phyloP scores from a whole-genome alignment of 2,329 filamentous ascomycete genomes.

The Scytalidium lignicola region DNA sequence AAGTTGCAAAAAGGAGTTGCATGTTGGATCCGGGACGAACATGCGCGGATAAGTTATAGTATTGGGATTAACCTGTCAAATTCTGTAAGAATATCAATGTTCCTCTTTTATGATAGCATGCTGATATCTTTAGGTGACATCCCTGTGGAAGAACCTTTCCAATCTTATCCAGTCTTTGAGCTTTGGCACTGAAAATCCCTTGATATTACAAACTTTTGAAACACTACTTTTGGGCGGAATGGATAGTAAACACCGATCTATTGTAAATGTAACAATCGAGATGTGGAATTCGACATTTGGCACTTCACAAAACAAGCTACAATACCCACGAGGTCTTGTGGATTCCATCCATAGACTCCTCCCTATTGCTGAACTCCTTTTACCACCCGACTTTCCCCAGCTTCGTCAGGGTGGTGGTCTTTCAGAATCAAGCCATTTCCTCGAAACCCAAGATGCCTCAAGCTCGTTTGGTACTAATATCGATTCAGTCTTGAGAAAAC shows the following conservation, averaged over 20 bases:
- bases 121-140: slow-evolving; percentile 37
- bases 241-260: slow-evolving; percentile 50
- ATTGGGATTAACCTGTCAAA: slow-evolving; percentile 36
- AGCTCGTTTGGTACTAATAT: slow-evolving; percentile 8
- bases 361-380: slow-evolving; percentile 44
- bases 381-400: slow-evolving; percentile 38
- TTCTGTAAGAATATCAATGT: slow-evolving; percentile 35
- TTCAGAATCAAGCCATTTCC: slow-evolving; percentile 22
- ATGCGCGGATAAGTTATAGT: slow-evolving; percentile 36
- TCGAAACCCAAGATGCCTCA: slow-evolving; percentile 14
- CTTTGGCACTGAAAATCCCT: neutral
- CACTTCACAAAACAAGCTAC: slow-evolving; percentile 44
- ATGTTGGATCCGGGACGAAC: slow-evolving; percentile 58
- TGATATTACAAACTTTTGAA: slow-evolving; percentile 29
- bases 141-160: slow-evolving; percentile 47
- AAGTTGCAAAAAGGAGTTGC: slow-evolving; percentile 58
- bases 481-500: slow-evolving; percentile 6
- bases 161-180: slow-evolving; percentile 10
- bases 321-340: slow-evolving; percentile 62
- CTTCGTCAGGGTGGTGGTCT: slow-evolving; percentile 42
- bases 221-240: slow-evolving; percentile 50
- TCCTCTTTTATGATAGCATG: slow-evolving; percentile 10
- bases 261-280: slow-evolving; percentile 47
- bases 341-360: slow-evolving; percentile 55
- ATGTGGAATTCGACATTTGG: slow-evolving; percentile 71